Evolutionary conservation across 192 early-diverging fungal species (phyloP).

Genomic region (Endogone sp.): DNA sequence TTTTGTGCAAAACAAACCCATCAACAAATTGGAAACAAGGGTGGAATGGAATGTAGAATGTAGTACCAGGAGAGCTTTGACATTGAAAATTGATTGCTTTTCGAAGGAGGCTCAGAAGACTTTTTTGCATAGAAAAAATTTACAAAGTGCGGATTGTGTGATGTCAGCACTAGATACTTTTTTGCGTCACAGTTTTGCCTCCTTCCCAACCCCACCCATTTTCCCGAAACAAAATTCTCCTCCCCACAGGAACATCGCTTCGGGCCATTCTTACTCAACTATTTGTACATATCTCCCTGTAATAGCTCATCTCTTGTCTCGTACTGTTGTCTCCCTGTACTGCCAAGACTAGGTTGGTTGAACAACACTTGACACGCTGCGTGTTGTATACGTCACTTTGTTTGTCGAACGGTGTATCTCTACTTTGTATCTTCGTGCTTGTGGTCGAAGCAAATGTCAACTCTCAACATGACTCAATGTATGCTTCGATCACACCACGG

Average conservation of each 20-base stretch:
- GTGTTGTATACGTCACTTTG: not conserved
- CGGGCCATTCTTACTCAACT: not conserved
- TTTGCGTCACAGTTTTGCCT: too few species aligned
- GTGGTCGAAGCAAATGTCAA: not conserved
- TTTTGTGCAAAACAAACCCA: too few species aligned
- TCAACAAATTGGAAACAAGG: too few species aligned
- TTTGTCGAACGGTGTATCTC: not conserved
- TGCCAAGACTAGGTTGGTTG: not conserved
- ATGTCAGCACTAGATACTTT: too few species aligned
- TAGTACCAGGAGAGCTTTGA: too few species aligned
- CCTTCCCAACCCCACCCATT: not conserved
- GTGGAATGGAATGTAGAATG: too few species aligned
- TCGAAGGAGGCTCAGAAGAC: too few species aligned
- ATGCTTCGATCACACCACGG: not conserved
- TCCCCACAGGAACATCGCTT: not conserved
- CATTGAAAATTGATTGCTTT: too few species aligned
- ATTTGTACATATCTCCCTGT: not conserved
- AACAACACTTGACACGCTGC: not conserved
- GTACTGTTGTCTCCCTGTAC: not conserved
- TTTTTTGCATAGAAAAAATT: too few species aligned
- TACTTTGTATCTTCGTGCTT: not conserved
- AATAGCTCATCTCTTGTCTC: not conserved
- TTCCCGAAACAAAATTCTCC: not conserved
- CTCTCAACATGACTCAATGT: too few species aligned
- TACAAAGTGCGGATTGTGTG: too few species aligned